These are phyloP conservation scores for Nakazawaea wickerhamii DNA, from an alignment of 805 yeast genomes.

Conservation along the genomic window DNA sequence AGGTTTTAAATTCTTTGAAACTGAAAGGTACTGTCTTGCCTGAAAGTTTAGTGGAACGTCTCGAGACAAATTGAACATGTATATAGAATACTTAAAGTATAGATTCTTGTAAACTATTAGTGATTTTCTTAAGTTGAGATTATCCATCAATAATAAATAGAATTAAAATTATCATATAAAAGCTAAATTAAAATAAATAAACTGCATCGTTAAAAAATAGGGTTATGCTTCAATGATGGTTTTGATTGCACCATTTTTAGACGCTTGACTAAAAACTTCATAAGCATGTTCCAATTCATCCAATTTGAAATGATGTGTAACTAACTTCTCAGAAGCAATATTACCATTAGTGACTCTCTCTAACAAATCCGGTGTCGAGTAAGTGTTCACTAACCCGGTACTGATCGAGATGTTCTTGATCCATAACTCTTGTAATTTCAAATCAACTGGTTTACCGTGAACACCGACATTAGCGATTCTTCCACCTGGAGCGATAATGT, in stretches of 20 bases:
- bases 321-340: conserved; percentile 45
- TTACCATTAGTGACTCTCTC: conserved; percentile 29
- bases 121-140: too few species aligned
- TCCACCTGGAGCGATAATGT: conserved; percentile 52
- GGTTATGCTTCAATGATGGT: conserved; percentile 17
- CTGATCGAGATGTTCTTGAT: conserved; percentile 37
- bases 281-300: conserved; percentile 55
- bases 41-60: conserved; percentile 11
- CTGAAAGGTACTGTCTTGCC: conserved; percentile 20
- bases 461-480: conserved; percentile 62
- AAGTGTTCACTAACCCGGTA: conserved; percentile 47
- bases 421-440: conserved; percentile 40
- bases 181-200: too few species aligned
- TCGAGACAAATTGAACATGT: not conserved
- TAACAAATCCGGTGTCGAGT: conserved; percentile 35
- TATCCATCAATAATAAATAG: not conserved
- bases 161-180: not conserved
- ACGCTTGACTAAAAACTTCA: conserved; percentile 49
- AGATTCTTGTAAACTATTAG: not conserved
- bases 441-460: conserved; percentile 37
- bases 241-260: conserved; percentile 54
- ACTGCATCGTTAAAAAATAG: too few species aligned
- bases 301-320: conserved; percentile 54
- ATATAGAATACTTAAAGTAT: conserved; percentile 1
- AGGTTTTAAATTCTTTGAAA: conserved; percentile 21